Percentiles rank a stretch among this genome's conserved stretches.
Evolutionary conservation across 768 basidiomycete species (phyloP).

Genomic region (Phaeotremella fagi): DNA sequence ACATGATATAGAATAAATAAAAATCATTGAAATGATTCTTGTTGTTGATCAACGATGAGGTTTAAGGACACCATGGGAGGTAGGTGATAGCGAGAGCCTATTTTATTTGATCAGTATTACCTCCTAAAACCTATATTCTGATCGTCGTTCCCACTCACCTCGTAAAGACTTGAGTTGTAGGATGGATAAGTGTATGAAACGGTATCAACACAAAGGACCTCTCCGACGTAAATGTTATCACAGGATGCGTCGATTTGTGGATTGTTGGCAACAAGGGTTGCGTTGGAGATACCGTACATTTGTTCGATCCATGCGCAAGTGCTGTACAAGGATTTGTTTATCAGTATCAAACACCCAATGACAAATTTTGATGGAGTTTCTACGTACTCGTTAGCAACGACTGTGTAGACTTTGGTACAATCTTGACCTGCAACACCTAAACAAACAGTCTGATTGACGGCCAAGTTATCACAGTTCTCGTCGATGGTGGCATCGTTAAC

Average conservation of each 20-base stretch:
- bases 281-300: constrained; percentile 53
- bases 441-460: constrained; percentile 59
- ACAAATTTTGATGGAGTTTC: background rate
- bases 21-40: too few relatives aligned
- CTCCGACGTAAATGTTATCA: constrained; percentile 67
- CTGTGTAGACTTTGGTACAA: constrained; percentile 61
- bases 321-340: too few relatives aligned
- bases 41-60: background rate
- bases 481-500: constrained; percentile 58
- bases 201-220: constrained; percentile 61
- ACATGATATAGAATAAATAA: too few relatives aligned
- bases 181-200: constrained; percentile 52
- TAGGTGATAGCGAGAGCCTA: constrained; percentile 33
- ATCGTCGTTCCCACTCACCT: constrained; percentile 19
- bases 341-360: too few relatives aligned
- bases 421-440: constrained; percentile 61
- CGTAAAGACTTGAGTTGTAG: constrained; percentile 35
- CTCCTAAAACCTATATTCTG: background rate
- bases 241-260: constrained; percentile 59
- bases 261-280: constrained; percentile 64
- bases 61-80: constrained; percentile 20
- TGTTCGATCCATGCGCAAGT: constrained; percentile 57
- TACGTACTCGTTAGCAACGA: constrained; percentile 54
- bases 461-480: constrained; percentile 59
- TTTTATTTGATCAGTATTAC: too few relatives aligned